These are phyloP conservation scores for Xylariaceae sp. DNA, from an alignment of 2,329 filamentous ascomycete genomes.

Conservation along the genomic window DNA sequence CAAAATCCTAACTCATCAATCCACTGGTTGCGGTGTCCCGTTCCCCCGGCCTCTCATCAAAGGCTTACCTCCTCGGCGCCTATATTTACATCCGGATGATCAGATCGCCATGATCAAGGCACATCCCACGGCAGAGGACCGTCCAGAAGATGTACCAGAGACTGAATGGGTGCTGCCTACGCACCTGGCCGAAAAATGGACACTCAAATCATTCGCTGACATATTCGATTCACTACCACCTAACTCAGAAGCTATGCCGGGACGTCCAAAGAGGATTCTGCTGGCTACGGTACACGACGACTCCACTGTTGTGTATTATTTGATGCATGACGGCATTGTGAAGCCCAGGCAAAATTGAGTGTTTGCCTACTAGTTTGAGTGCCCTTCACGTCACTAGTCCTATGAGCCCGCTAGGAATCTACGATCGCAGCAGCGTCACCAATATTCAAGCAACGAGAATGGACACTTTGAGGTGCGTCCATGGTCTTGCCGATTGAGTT, in stretches of 20 bases:
- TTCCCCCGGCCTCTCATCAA: conserved; percentile 62
- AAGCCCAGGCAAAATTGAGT: conserved; percentile 77
- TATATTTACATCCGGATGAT: conserved; percentile 80
- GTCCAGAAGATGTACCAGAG: conserved; percentile 49
- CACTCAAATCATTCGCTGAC: conserved; percentile 58
- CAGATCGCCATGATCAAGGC: conserved; percentile 68
- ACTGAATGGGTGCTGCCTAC: conserved; percentile 74
- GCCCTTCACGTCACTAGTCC: no score
- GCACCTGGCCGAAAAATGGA: conserved; percentile 70
- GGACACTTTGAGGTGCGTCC: no score
- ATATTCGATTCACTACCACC: conserved; percentile 62
- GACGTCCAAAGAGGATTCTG: conserved; percentile 63
- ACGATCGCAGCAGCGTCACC: no score
- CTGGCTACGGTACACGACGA: conserved; percentile 73
- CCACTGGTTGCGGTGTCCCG: conserved; percentile 22
- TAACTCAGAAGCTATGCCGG: conserved; percentile 38
- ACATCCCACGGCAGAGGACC: conserved; percentile 44
- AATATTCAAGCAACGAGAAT: no score
- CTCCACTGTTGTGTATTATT: conserved; percentile 79
- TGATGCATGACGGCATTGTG: conserved; percentile 81
- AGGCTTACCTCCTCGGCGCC: conserved; percentile 66
- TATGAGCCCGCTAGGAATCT: no score
- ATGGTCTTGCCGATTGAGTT: no score
- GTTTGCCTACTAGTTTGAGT: no score
- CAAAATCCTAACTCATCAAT: conserved; percentile 44